phyloP scores from a whole-genome alignment of 1,284 basidiomycete genomes.

The Marasmius sp. region DNA sequence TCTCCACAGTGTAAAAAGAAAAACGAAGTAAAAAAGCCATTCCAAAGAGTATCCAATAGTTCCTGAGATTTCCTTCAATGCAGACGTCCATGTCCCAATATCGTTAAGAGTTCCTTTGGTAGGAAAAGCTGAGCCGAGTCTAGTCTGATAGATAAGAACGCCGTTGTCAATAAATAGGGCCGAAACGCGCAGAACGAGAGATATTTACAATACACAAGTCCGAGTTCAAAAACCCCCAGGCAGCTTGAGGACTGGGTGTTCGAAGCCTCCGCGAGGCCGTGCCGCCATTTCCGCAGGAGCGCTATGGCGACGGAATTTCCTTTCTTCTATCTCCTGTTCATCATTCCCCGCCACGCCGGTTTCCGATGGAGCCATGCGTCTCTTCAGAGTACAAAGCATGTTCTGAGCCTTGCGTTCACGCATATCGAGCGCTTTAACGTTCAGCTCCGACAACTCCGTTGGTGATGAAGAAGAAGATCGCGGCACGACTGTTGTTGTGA shows the following conservation, averaged over 20 bases:
- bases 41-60: neutral
- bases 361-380: slow-evolving; percentile 45
- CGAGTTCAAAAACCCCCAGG: slow-evolving; percentile 44
- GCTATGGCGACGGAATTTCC: slow-evolving; percentile 45
- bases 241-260: slow-evolving; percentile 44
- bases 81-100: neutral
- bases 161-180: neutral
- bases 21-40: neutral
- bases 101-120: neutral
- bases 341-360: slow-evolving; percentile 16
- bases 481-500: slow-evolving; percentile 51
- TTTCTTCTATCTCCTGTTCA: slow-evolving; percentile 26
- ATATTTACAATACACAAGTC: neutral
- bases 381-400: slow-evolving; percentile 64
- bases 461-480: slow-evolving; percentile 42
- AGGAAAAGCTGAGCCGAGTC: neutral
- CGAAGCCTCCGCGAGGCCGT: slow-evolving; percentile 41
- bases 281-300: slow-evolving; percentile 47
- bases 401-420: slow-evolving; percentile 54
- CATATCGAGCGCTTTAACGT: slow-evolving; percentile 49
- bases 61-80: slow-evolving; percentile 4
- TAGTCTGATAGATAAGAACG: neutral
- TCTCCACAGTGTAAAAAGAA: slow-evolving; percentile 3
- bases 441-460: slow-evolving; percentile 51
- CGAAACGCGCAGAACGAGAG: slow-evolving; percentile 7